Evolutionary conservation across 768 basidiomycete species (phyloP).

Genomic region (Daedaleopsis sinensis): DNA sequence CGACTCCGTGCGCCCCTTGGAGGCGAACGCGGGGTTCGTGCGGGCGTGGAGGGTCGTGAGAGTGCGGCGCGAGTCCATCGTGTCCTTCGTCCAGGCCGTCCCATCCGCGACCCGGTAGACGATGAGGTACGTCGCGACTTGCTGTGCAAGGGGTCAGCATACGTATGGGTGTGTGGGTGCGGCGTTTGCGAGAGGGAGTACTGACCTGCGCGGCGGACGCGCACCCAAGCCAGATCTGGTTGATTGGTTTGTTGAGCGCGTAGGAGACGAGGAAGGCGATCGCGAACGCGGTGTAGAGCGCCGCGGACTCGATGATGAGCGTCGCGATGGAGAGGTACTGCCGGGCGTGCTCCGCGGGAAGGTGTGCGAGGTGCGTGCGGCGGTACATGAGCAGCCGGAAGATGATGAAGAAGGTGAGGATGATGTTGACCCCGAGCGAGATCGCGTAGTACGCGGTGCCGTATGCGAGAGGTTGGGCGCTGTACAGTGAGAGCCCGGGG

Average conservation of each 20-base stretch:
- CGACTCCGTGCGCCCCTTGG: neutral
- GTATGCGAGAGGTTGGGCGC: conserved; percentile 20
- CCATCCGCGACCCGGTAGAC: conserved; percentile 26
- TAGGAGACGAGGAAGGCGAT: conserved; percentile 32
- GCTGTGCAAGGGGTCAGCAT: conserved; percentile 8
- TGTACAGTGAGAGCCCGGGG: conserved; percentile 25
- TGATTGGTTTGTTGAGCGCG: conserved; percentile 25
- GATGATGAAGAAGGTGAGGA: conserved; percentile 30
- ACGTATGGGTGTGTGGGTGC: neutral
- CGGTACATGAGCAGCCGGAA: conserved; percentile 26
- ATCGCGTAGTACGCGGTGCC: conserved; percentile 29
- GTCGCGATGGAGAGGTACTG: conserved; percentile 28
- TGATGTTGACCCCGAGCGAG: conserved; percentile 29
- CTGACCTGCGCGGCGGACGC: conserved; percentile 22
- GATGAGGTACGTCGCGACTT: conserved; percentile 26
- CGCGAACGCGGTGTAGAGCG: conserved; percentile 29
- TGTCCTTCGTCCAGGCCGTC: conserved; percentile 13
- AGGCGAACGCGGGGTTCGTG: neutral
- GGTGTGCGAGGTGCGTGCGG: conserved; percentile 21
- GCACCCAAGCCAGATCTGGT: conserved; percentile 25
- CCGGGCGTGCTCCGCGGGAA: conserved; percentile 20
- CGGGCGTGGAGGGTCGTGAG: neutral
- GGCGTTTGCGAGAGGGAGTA: neutral
- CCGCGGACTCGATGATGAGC: conserved; percentile 32
- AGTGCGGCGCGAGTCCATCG: neutral